A percentile compares a stretch with the other conserved stretches of the same genome.
Evolutionary conservation across 176 grass and related monocot genomes (phyloP).

Genomic region (Melocanna baccifera): DNA sequence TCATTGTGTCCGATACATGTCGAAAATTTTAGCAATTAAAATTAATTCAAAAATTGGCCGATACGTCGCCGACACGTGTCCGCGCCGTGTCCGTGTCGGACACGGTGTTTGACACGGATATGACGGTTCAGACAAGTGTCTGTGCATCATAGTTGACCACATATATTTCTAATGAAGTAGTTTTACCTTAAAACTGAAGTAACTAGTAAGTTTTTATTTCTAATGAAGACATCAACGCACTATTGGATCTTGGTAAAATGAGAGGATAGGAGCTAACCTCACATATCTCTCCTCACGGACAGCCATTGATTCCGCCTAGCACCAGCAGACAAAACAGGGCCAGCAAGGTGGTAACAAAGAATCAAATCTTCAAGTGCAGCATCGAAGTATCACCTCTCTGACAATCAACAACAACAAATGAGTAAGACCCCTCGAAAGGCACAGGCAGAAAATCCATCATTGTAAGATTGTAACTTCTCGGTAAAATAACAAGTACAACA

Average conservation of each 20-base stretch:
- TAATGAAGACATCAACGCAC: neutral
- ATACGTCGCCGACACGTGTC: too few species aligned
- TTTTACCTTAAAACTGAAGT: neutral
- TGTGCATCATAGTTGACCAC: neutral
- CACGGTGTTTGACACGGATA: too few species aligned
- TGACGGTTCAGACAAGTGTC: too few species aligned
- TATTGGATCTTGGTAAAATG: neutral
- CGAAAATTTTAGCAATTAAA: too few species aligned
- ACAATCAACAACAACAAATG: neutral
- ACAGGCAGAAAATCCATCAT: neutral
- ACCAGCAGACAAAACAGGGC: slow-evolving; percentile 10
- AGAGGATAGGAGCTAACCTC: slow-evolving; percentile 42
- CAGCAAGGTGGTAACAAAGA: neutral
- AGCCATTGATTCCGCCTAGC: slow-evolving; percentile 32
- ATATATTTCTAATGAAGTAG: neutral
- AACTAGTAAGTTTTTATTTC: neutral
- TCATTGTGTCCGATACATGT: too few species aligned
- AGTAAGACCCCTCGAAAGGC: slow-evolving; percentile 1
- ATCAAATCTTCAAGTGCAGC: slow-evolving; percentile 29
- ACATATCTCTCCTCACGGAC: slow-evolving; percentile 52
- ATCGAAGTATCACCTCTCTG: slow-evolving; percentile 23
- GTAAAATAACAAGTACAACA: neutral
- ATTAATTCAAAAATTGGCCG: too few species aligned
- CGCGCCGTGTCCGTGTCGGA: too few species aligned
- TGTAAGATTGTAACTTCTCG: neutral